A percentile compares a stretch with the other conserved stretches of the same genome.
phyloP scores from a whole-genome alignment of 768 basidiomycete species.

The Boletus tylopilopsis region DNA sequence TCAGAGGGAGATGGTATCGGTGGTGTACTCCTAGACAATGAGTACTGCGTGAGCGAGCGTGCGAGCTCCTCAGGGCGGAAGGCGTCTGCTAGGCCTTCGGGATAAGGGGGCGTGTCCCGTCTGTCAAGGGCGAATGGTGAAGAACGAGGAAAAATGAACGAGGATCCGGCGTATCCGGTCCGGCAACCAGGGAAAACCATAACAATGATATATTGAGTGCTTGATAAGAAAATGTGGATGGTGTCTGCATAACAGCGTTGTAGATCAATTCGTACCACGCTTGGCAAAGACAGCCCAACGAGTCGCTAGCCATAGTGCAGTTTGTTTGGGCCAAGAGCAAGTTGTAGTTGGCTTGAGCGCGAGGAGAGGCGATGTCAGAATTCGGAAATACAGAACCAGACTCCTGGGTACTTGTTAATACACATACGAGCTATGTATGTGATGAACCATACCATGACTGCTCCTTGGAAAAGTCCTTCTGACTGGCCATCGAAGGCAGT shows the following conservation, averaged over 20 bases:
- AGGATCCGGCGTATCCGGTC: too few species aligned
- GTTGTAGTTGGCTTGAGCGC: constrained; percentile 29
- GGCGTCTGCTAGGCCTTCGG: too few species aligned
- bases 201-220: constrained; percentile 17
- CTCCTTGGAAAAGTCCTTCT: constrained; percentile 25
- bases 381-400: constrained; percentile 10
- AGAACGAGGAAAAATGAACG: too few species aligned
- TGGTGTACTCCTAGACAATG: too few species aligned
- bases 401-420: constrained; percentile 1
- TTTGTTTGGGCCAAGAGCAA: constrained; percentile 24
- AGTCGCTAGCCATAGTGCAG: constrained; percentile 23
- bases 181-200: too few species aligned
- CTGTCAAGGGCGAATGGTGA: too few species aligned
- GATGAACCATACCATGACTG: constrained; percentile 28
- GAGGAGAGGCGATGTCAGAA: constrained; percentile 2
- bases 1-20: too few species aligned
- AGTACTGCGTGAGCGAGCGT: too few species aligned
- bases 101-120: too few species aligned
- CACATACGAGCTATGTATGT: not conserved
- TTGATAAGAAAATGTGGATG: constrained; percentile 31
- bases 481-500: constrained; percentile 22
- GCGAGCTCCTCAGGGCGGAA: too few species aligned
- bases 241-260: constrained; percentile 31
- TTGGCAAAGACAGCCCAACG: constrained; percentile 31
- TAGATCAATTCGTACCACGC: constrained; percentile 29